Base-by-base conservation (phyloP, 2,329 filamentous ascomycete species). In the Aurifilum marmelostoma region DNA sequence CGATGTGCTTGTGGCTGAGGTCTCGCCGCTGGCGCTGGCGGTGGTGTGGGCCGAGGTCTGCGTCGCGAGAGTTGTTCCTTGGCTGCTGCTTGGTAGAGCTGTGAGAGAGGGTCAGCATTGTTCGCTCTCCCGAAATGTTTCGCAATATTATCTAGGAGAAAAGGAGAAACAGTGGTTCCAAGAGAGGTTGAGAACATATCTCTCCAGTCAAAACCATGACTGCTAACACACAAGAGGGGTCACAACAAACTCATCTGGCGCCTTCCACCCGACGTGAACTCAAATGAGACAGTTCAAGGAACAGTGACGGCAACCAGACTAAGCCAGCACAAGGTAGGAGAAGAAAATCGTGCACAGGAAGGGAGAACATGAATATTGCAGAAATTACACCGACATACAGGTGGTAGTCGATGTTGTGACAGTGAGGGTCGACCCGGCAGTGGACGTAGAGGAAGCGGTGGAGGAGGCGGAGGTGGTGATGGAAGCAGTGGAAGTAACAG, bases 1-100 rank as follows among this genome's bases (percentile, higher is more conserved):
- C 72, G 63, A 43, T 21, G 80, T 80, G 43, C 75, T 76, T 34
- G 77, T 72, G 7, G 73, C 76, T 29, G 78, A 78, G 6, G 69
- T 66, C 66, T 63, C 68, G 71, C 34, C 43, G 50, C 43, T 67
- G 29, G 56, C 43, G 56, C 47, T 63, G 59, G 43, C 47, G 11
- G 52, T 52, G 12, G 18, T 52, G 34, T 56, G 43, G 24, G 69
- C 73, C 58, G 61, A 54, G 34, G 47, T 54, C 32, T 63, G 59
- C 24, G 70, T 69, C 59, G 67, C 59, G 34, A 70, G 63, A 8
- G 66, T 72, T 7, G 68, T 67, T 18, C 56, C 65, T 52, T 63
- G 24, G 52, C 60, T 63, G 61, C 47, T 54, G 65, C 4, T 41
- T 58, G 66, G 3, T 39, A 39, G 14, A 16, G 47, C 65, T 66